These are phyloP conservation scores for Phellinidium pouzarii DNA, from an alignment of 1,284 basidiomycete species.

Conservation along the genomic window DNA sequence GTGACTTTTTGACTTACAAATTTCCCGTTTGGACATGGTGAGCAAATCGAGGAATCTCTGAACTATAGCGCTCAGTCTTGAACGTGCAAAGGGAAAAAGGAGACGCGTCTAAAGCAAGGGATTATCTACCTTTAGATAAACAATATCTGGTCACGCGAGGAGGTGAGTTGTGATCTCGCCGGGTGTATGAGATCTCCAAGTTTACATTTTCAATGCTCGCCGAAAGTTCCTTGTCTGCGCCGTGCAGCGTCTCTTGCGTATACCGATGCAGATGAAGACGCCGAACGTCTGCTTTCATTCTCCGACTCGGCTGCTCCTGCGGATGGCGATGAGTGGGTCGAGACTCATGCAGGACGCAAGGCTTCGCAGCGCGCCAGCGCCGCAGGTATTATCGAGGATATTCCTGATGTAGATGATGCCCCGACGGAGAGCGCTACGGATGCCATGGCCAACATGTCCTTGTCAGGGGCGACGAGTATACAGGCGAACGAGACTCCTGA, in stretches of 20 bases:
- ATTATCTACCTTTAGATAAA: constrained; percentile 91
- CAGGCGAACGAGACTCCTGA: constrained; percentile 57
- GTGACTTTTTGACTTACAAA: constrained; percentile 92
- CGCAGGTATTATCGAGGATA: constrained; percentile 66
- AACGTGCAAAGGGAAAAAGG: constrained; percentile 71
- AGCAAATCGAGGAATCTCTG: constrained; percentile 27
- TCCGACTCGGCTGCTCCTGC: constrained; percentile 50
- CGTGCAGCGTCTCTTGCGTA: constrained; percentile 89
- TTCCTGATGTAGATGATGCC: constrained; percentile 65
- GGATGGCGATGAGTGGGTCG: constrained; percentile 77
- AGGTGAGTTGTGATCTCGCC: constrained; percentile 29
- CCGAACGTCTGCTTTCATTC: constrained; percentile 80
- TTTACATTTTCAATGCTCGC: neutral
- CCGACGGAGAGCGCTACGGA: constrained; percentile 35
- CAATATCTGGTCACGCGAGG: constrained; percentile 94
- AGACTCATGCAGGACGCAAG: constrained; percentile 75
- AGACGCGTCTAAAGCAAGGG: constrained; percentile 75
- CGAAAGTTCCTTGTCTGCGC: constrained; percentile 78
- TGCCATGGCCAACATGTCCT: constrained; percentile 34
- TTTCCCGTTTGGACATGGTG: constrained; percentile 94
- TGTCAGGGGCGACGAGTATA: constrained; percentile 37
- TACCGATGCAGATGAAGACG: constrained; percentile 91
- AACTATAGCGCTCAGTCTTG: constrained; percentile 1
- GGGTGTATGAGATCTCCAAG: neutral
- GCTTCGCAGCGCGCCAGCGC: constrained; percentile 43